Conservation (phyloP, 1,139 yeast species). For the Diutina rugosa region DNA sequence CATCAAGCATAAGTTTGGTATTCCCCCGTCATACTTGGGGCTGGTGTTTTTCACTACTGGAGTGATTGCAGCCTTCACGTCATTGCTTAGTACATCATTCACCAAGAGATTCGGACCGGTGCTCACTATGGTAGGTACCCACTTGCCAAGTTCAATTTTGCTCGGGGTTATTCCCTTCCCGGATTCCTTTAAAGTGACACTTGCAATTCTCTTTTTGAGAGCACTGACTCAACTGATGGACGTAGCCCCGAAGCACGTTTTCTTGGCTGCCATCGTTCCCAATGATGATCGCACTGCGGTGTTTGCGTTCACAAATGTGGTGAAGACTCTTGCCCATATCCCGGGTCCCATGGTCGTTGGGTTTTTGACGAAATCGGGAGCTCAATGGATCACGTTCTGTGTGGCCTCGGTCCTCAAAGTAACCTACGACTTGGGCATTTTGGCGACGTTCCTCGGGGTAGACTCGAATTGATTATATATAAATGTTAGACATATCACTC, state of each 20-base stretch:
- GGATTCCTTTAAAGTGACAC: constrained; percentile 14
- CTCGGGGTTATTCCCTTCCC: constrained; percentile 26
- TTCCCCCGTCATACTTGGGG: constrained; percentile 23
- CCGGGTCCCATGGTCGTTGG: constrained; percentile 29
- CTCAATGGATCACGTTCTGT: constrained; percentile 27
- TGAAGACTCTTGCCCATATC: constrained; percentile 24
- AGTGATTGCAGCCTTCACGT: constrained; percentile 24
- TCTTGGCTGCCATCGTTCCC: constrained; percentile 24
- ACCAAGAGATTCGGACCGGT: constrained; percentile 32
- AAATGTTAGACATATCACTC: constrained; percentile 10
- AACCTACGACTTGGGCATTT: constrained; percentile 26
- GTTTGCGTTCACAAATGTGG: constrained; percentile 29
- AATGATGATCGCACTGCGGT: constrained; percentile 25
- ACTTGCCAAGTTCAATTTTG: constrained; percentile 28
- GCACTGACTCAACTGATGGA: constrained; percentile 31
- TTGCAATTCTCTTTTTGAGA: constrained; percentile 18
- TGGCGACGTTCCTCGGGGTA: constrained; percentile 19
- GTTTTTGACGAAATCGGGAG: constrained; percentile 14
- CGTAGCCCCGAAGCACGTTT: constrained; percentile 31
- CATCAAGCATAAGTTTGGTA: constrained; percentile 21
- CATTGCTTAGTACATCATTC: constrained; percentile 27
- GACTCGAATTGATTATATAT: background rate
- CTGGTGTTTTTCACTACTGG: constrained; percentile 26
- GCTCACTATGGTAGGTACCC: constrained; percentile 31
- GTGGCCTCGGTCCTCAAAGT: constrained; percentile 26